Evolutionary conservation across 345 rosid genomes (phyloP).

Genomic region (Gossypium ekmanianum): DNA sequence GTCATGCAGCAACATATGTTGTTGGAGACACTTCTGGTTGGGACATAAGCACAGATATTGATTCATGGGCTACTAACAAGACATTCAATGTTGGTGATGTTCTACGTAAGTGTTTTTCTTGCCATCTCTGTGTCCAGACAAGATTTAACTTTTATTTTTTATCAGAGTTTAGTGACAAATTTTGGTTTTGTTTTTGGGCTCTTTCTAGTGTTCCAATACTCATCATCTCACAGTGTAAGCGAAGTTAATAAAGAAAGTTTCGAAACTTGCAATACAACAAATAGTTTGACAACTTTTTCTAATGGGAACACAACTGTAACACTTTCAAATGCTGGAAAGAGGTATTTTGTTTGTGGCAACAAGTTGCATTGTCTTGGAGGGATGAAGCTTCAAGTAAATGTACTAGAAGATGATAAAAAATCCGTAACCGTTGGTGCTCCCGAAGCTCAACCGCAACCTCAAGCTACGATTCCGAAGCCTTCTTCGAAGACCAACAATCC

Average conservation of each 20-base stretch:
- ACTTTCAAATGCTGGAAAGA: slow-evolving; percentile 45
- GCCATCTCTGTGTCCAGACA: background rate
- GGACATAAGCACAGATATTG: slow-evolving; percentile 83
- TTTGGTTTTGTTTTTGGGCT: background rate
- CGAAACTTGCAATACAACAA: slow-evolving; percentile 53
- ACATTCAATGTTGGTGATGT: slow-evolving; percentile 70
- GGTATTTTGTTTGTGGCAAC: slow-evolving; percentile 65
- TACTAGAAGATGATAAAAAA: slow-evolving; percentile 31
- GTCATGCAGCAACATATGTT: slow-evolving; percentile 52
- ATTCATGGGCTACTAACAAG: slow-evolving; percentile 63
- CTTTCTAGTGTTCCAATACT: slow-evolving; percentile 61
- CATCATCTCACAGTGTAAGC: slow-evolving; percentile 51
- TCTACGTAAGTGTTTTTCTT: slow-evolving; percentile 40
- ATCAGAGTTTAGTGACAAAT: background rate
- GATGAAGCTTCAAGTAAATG: slow-evolving; percentile 64
- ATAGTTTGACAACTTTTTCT: slow-evolving; percentile 43
- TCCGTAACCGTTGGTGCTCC: slow-evolving; percentile 53
- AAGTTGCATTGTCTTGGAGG: slow-evolving; percentile 77
- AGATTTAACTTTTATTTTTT: background rate
- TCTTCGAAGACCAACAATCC: slow-evolving; percentile 53
- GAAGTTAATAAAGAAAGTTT: slow-evolving; percentile 51
- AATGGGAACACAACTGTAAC: slow-evolving; percentile 79
- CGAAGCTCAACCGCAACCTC: slow-evolving; percentile 20
- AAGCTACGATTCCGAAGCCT: slow-evolving; percentile 28
- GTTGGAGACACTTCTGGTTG: slow-evolving; percentile 89